These are phyloP conservation scores for Alnus glutinosa DNA, from an alignment of 306 rosid species.

Conservation along the genomic window DNA sequence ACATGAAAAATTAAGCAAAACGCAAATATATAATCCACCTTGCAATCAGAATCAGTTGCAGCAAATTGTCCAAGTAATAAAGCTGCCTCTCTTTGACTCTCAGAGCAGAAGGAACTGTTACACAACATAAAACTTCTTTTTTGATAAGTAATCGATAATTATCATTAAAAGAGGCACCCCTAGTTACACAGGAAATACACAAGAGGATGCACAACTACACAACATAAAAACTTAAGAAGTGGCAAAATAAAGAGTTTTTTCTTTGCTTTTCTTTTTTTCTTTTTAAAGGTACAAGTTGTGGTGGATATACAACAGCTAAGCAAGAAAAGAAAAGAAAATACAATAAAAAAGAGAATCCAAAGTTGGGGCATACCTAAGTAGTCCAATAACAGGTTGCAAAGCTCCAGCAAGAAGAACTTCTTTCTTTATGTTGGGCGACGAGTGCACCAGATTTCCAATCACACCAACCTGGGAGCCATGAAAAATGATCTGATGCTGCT, in stretches of 20 bases:
- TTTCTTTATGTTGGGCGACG: conserved; percentile 93
- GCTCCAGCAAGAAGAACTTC: conserved; percentile 98
- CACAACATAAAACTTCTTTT: conserved; percentile 16
- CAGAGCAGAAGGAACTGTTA: conserved; percentile 89
- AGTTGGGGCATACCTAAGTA: conserved; percentile 64
- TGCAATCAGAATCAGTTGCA: conserved; percentile 97
- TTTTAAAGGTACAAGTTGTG: conserved; percentile 1
- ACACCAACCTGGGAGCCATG: conserved; percentile 84
- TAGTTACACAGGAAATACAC: no score
- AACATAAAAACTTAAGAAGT: conserved; percentile 24
- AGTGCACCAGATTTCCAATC: conserved; percentile 95
- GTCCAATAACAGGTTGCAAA: conserved; percentile 93
- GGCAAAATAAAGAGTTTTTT: conserved; percentile 15
- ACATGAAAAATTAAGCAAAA: conserved; percentile 6
- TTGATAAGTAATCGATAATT: no score
- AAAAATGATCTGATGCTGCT: conserved; percentile 35
- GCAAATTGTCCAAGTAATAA: conserved; percentile 98
- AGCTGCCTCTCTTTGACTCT: conserved; percentile 99
- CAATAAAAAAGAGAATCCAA: conserved; percentile 9
- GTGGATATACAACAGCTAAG: conserved; percentile 3
- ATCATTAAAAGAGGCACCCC: no score
- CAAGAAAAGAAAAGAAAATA: not conserved
- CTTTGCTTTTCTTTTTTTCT: not conserved
- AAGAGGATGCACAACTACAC: not conserved
- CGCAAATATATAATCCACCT: conserved; percentile 49